phyloP scores from a whole-genome alignment of 1,139 yeast genomes.

The Lodderomyces margitis region DNA sequence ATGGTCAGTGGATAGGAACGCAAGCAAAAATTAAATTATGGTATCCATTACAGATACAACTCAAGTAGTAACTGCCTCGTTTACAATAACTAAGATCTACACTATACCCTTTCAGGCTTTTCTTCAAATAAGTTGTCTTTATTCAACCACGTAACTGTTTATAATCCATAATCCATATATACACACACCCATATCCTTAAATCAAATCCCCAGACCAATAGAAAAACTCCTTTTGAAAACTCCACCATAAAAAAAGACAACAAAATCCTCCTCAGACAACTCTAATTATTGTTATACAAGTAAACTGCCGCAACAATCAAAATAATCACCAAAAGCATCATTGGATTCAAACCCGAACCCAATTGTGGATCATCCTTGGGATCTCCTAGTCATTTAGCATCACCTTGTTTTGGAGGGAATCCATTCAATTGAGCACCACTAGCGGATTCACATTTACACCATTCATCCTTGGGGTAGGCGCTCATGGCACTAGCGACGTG shows the following conservation, averaged over 20 bases:
- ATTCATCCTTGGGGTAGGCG: conserved; percentile 29
- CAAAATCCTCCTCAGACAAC: neutral
- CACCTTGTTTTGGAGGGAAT: conserved; percentile 20
- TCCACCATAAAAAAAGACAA: no score
- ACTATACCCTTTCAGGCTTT: no score
- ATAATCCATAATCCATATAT: neutral
- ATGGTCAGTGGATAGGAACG: no score
- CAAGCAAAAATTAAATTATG: no score
- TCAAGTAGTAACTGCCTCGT: no score
- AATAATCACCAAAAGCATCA: neutral
- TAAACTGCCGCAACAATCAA: conserved; percentile 1
- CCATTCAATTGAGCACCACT: conserved; percentile 16
- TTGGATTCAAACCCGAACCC: neutral
- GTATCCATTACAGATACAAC: no score
- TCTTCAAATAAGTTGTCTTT: no score
- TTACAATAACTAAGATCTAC: no score
- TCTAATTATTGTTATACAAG: neutral
- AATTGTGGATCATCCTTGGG: conserved; percentile 4
- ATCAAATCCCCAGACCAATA: neutral
- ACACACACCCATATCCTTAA: neutral
- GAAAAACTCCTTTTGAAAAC: neutral
- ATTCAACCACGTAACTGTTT: no score
- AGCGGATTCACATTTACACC: conserved; percentile 31
- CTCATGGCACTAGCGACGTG: conserved; percentile 44
- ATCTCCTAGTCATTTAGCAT: conserved; percentile 12